phyloP scores from a whole-genome alignment of 108 stramenopile genomes.

The Cyclostephanos invisitatus region DNA sequence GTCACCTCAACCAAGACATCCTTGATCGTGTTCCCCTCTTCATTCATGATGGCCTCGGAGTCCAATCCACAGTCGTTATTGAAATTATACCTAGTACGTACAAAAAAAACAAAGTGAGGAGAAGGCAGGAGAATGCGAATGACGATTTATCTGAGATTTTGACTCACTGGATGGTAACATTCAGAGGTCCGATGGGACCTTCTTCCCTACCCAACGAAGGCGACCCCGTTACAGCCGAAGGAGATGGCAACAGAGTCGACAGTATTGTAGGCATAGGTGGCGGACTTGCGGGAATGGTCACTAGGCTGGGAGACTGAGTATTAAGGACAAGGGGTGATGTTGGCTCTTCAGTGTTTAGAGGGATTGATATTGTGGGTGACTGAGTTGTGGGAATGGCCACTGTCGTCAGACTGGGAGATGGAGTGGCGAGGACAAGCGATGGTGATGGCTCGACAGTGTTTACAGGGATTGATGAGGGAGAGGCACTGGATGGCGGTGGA shows the following conservation, averaged over 20 bases:
- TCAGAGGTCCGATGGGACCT: not conserved
- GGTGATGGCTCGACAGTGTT: not conserved
- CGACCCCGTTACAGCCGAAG: not conserved
- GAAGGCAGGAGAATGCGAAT: not conserved
- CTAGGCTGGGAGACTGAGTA: not conserved
- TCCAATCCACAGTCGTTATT: constrained; percentile 42
- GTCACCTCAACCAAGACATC: constrained; percentile 57
- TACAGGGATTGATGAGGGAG: not conserved
- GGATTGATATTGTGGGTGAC: not conserved
- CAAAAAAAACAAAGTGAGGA: constrained; percentile 3
- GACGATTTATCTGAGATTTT: not conserved
- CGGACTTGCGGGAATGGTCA: not conserved
- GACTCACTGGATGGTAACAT: not conserved
- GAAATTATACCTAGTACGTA: constrained; percentile 34
- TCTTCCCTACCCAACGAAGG: not conserved
- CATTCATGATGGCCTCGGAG: constrained; percentile 55
- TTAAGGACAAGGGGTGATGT: not conserved
- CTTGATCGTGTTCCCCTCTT: constrained; percentile 54
- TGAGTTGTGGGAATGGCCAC: constrained; percentile 1
- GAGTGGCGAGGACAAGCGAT: no score
- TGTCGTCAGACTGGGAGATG: not conserved
- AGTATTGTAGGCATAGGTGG: not conserved
- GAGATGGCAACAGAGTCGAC: not conserved
- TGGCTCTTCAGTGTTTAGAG: not conserved
- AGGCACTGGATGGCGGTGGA: not conserved